These are phyloP conservation scores for Apostasia ramifera DNA, from an alignment of 106 monocot species.

Conservation along the genomic window DNA sequence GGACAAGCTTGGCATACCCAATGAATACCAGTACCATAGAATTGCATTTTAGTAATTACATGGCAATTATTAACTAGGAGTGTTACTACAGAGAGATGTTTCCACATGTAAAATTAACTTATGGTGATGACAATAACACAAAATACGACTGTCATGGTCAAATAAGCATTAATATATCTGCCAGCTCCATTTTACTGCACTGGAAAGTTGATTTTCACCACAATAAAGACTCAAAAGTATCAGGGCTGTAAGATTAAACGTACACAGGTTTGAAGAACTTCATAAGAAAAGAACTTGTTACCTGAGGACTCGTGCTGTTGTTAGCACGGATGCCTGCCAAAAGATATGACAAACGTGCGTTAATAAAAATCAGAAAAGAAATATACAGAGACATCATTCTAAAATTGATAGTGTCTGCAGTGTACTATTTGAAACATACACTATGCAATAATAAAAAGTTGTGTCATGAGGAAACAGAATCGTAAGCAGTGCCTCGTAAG, in stretches of 20 bases:
- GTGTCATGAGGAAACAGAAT: too few relatives aligned
- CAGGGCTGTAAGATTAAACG: not conserved
- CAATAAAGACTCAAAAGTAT: too few relatives aligned
- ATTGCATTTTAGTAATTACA: not conserved
- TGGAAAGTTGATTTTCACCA: too few relatives aligned
- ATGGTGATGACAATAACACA: not conserved
- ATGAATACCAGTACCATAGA: too few relatives aligned
- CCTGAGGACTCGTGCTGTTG: conserved; percentile 3
- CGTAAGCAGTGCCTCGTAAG: too few relatives aligned
- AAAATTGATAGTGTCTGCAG: too few relatives aligned
- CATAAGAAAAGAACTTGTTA: not conserved
- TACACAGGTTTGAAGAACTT: not conserved
- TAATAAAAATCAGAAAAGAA: too few relatives aligned
- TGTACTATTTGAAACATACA: too few relatives aligned
- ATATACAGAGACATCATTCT: too few relatives aligned
- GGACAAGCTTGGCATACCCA: too few relatives aligned
- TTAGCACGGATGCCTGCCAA: conserved; percentile 3
- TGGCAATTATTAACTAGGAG: not conserved
- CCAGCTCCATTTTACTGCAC: too few relatives aligned
- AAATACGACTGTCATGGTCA: not conserved
- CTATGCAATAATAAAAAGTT: too few relatives aligned
- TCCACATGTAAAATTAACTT: not conserved
- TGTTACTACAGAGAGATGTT: not conserved
- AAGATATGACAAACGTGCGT: not conserved
- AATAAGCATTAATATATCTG: not conserved